Conservation (phyloP, 78 protist species). For the Dictyostelium citrinum region DNA sequence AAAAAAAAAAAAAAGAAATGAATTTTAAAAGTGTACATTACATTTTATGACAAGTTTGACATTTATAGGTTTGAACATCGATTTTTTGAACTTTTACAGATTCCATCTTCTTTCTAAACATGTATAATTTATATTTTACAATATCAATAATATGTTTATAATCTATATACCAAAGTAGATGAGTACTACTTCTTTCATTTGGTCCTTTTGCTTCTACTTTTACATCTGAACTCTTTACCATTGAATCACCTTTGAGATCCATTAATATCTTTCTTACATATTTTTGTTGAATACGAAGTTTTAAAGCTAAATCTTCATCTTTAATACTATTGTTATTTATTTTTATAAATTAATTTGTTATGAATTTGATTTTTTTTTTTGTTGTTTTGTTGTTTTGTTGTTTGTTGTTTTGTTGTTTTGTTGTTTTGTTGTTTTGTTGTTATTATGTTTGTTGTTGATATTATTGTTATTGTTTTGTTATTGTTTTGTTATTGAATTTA, state of each 20-base stretch:
- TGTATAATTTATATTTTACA: constrained; percentile 24
- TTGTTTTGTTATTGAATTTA: too few species aligned
- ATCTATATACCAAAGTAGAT: constrained; percentile 55
- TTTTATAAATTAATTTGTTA: neutral
- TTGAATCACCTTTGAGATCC: constrained; percentile 25
- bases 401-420: too few species aligned
- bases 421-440: too few species aligned
- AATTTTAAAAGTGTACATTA: neutral
- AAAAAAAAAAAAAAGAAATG: neutral
- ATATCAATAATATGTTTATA: constrained; percentile 44
- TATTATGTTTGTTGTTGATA: too few species aligned
- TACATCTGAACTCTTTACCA: constrained; percentile 26
- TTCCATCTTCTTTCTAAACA: constrained; percentile 40
- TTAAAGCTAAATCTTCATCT: constrained; percentile 49
- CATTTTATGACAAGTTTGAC: neutral
- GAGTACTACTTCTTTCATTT: constrained; percentile 17
- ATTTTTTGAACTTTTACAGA: constrained; percentile 10
- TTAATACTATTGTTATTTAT: constrained; percentile 15
- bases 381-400: too few species aligned
- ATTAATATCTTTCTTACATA: constrained; percentile 26
- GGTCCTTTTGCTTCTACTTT: constrained; percentile 53
- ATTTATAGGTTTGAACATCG: constrained; percentile 43
- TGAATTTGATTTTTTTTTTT: neutral
- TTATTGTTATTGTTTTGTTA: too few species aligned
- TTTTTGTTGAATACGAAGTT: constrained; percentile 19